Base-by-base conservation (phyloP, 108 stramenopile species). In the Fragilaria radians region DNA sequence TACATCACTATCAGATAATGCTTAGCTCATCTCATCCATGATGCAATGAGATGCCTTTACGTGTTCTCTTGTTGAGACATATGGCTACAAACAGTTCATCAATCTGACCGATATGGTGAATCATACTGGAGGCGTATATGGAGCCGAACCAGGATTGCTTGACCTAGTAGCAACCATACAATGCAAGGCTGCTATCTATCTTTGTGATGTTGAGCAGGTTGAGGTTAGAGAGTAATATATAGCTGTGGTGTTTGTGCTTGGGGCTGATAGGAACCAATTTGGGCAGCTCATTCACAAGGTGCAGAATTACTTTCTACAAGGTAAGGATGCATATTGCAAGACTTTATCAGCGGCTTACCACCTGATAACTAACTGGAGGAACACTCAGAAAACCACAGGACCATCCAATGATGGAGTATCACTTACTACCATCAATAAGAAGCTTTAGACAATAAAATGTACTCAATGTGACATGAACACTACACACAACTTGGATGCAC, bases 321-420 rank as follows among this genome's bases (percentile, higher is more conserved):
- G 69, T 5, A 48, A 65, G 23, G 52, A 75, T 59, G 33, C 54
- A 0, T 75, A 70, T 48, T 68, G 68, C 9, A 59, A 29, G 36
- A 65, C 27, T 4, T 1, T 75, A 2, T 26, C 18, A 19, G 62
- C 63, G 28, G 72, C 72, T 2, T 50, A 48, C 45, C 26, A 48
- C 25, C 21, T 28, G n/a, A 50, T 67, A 23, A 49, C 21, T 24
- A 33, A 61, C 61, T 61, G 29, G 42, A 21, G 31, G 50, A 19
- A 57, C 11, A 14, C 36, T 42, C 36, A 14, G n/a, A n/a, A n/a
- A n/a, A n/a, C n/a, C 36, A 42, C 18, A 26, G 36, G 36, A 42
- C 36, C 7, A 14, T 14, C 11, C 36, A 14, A 42, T 11, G 36
- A 11, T 42, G 36, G 36, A 42, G 36, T 7, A 11, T 7, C n/a